Conservation (phyloP, 2,329 filamentous ascomycete genomes). For the Aspergillus sp. region DNA sequence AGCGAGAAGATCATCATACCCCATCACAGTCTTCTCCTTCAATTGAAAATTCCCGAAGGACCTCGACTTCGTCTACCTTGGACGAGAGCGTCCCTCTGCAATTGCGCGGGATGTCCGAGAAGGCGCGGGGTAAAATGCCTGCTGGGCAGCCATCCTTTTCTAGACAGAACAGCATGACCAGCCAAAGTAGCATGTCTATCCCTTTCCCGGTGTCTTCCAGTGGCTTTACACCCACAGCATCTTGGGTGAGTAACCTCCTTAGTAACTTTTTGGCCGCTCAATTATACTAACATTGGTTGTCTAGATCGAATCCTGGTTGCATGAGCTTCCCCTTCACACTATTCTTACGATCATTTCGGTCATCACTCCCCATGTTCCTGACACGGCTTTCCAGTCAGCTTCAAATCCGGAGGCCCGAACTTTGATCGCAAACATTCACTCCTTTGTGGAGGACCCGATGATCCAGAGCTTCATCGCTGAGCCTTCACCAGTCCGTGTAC, state of each 20-base stretch:
- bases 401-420: constrained; percentile 37
- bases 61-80: constrained; percentile 62
- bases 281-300: constrained; percentile 10
- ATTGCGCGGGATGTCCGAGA: constrained; percentile 90
- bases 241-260: constrained; percentile 54
- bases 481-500: constrained; percentile 67
- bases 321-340: constrained; percentile 82
- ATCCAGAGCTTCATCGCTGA: constrained; percentile 66
- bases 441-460: constrained; percentile 47
- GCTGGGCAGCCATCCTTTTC: constrained; percentile 78
- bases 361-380: constrained; percentile 48
- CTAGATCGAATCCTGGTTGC: constrained; percentile 88
- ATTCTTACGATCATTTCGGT: constrained; percentile 70
- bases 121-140: constrained; percentile 92
- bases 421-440: constrained; percentile 38
- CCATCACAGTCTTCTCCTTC: constrained; percentile 54
- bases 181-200: constrained; percentile 63
- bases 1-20: constrained; percentile 57
- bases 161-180: constrained; percentile 82
- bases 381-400: constrained; percentile 38
- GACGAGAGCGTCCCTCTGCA: constrained; percentile 81
- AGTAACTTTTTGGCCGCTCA: not conserved
- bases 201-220: constrained; percentile 48
- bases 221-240: constrained; percentile 70
- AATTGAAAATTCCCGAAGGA: constrained; percentile 55